Evolutionary conservation across 192 early-diverging fungal species (phyloP).

Genomic region (Backusella tarrabulga): DNA sequence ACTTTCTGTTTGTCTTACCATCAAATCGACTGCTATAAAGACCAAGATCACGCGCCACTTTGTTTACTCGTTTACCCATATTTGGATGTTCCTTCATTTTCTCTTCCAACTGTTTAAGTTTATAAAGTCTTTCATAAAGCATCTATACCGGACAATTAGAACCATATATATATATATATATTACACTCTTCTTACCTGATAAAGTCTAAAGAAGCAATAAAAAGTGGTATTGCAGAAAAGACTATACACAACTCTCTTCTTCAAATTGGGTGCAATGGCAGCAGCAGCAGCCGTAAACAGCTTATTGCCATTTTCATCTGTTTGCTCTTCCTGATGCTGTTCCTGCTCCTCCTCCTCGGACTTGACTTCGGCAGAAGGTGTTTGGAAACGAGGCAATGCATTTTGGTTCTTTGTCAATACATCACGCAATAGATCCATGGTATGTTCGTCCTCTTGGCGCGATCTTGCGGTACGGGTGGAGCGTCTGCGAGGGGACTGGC

Average conservation of each 20-base stretch:
- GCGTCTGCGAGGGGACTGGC: conserved; percentile 9
- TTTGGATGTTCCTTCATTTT: conserved; percentile 55
- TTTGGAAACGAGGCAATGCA: conserved; percentile 15
- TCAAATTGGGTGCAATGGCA: conserved; percentile 23
- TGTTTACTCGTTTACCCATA: conserved; percentile 54
- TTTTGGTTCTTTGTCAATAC: conserved; percentile 33
- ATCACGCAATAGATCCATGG: conserved; percentile 37
- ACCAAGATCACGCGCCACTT: conserved; percentile 56
- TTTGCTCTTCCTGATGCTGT: conserved; percentile 6
- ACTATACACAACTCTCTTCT: conserved; percentile 45
- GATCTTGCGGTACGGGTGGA: neutral
- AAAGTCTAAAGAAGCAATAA: conserved; percentile 89
- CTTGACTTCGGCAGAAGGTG: conserved; percentile 40
- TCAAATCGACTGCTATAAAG: conserved; percentile 50
- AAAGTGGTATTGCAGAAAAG: conserved; percentile 88
- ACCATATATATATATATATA: too few species aligned
- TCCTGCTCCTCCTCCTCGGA: conserved; percentile 29
- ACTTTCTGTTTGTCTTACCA: conserved; percentile 26
- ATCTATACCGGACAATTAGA: conserved; percentile 47
- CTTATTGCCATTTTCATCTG: neutral
- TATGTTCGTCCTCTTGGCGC: conserved; percentile 33
- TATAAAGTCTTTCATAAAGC: conserved; percentile 78
- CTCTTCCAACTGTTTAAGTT: conserved; percentile 73
- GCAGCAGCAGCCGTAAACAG: conserved; percentile 37
- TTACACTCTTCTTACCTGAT: conserved; percentile 52